Percentiles rank a stretch among this genome's conserved stretches.
Conservation (phyloP, 352 stramenopile genomes). For the Peronosclerospora sorghi region DNA sequence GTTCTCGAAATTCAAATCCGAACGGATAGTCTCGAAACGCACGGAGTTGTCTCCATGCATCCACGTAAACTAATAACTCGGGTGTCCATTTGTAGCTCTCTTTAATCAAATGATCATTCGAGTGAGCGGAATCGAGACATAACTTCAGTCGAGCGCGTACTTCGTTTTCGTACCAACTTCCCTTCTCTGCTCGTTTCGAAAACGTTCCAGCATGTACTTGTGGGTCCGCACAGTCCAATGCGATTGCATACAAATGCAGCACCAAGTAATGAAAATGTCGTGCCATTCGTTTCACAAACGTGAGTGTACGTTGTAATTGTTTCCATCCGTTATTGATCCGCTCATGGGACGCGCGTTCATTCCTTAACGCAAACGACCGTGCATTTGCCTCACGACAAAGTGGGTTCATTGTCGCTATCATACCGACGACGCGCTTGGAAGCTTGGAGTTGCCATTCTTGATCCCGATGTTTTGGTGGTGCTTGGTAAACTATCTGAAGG, state of each 20-base stretch:
- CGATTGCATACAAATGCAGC: constrained; percentile 32
- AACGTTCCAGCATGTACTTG: constrained; percentile 17
- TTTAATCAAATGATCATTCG: constrained; percentile 20
- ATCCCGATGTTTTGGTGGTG: constrained; percentile 12
- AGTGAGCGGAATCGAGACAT: background rate
- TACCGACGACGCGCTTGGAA: constrained; percentile 10
- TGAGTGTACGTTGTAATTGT: constrained; percentile 15
- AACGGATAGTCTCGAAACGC: constrained; percentile 4
- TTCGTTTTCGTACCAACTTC: background rate
- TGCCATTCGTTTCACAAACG: constrained; percentile 13
- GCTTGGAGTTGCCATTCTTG: constrained; percentile 10
- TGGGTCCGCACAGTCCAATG: constrained; percentile 20
- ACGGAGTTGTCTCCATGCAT: constrained; percentile 21
- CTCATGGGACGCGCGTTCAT: constrained; percentile 3
- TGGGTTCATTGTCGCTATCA: constrained; percentile 15
- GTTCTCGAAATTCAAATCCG: constrained; percentile 21
- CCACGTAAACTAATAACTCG: constrained; percentile 31
- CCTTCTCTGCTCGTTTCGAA: constrained; percentile 10
- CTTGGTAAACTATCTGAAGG: constrained; percentile 32
- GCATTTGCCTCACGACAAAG: constrained; percentile 15
- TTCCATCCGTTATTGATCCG: constrained; percentile 19
- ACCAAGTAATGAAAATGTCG: constrained; percentile 35
- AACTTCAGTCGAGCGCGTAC: constrained; percentile 9
- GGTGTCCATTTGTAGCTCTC: constrained; percentile 35
- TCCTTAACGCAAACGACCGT: constrained; percentile 16